Evolutionary conservation across 2,329 filamentous ascomycete species (phyloP).

Genomic region (Fusarium poae): DNA sequence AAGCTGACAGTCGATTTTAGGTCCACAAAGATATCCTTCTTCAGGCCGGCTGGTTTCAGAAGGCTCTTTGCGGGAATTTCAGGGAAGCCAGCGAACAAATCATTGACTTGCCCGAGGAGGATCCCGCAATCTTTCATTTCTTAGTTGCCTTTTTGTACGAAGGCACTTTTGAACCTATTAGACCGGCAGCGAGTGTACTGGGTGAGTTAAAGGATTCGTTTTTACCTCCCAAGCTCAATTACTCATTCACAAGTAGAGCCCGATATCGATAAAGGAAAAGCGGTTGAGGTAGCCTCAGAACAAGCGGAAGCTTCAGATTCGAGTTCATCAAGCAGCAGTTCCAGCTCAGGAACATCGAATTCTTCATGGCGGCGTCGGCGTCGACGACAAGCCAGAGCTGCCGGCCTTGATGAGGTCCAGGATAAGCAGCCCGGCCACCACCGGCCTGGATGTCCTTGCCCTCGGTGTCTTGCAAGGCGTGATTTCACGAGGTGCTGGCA

Average conservation of each 20-base stretch:
- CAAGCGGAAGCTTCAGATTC: conserved; percentile 53
- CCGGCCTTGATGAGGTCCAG: conserved; percentile 32
- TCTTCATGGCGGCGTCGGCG: conserved; percentile 41
- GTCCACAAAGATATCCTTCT: conserved; percentile 62
- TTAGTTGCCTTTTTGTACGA: conserved; percentile 66
- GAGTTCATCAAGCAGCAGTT: conserved; percentile 49
- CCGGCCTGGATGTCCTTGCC: conserved; percentile 60
- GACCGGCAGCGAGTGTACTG: conserved; percentile 57
- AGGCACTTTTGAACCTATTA: conserved; percentile 60
- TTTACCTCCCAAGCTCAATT: not conserved
- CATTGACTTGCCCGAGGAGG: conserved; percentile 64
- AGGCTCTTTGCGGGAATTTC: conserved; percentile 62
- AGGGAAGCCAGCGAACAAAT: conserved; percentile 60
- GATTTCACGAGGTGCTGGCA: conserved; percentile 45
- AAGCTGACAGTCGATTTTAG: conserved; percentile 47
- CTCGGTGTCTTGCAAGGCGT: conserved; percentile 52
- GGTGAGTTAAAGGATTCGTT: conserved; percentile 45
- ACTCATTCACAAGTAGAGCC: conserved; percentile 39
- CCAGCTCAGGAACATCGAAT: conserved; percentile 35
- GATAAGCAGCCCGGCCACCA: conserved; percentile 61
- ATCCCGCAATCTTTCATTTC: conserved; percentile 65
- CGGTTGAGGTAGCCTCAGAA: conserved; percentile 44
- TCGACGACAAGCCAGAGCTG: conserved; percentile 24
- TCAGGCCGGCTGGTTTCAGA: conserved; percentile 63
- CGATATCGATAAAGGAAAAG: conserved; percentile 59